Percentiles rank a stretch among this genome's conserved stretches.
phyloP scores from a whole-genome alignment of 1,284 basidiomycete genomes.

The Melanopsichium pennsylvanicum region DNA sequence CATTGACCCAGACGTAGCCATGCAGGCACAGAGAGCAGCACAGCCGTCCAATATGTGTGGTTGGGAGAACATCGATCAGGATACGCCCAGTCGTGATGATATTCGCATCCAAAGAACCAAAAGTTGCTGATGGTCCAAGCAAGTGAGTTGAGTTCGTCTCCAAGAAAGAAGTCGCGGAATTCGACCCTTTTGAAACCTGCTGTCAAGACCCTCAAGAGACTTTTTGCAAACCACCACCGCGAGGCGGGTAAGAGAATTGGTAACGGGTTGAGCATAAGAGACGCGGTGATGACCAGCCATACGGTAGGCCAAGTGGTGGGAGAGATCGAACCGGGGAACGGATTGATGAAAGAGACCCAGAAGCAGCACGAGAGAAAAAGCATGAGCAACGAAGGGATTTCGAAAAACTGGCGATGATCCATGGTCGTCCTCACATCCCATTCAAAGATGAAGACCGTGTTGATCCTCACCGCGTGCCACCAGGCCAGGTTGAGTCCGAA shows the following conservation, averaged over 20 bases:
- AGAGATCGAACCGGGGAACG: slow-evolving; percentile 55
- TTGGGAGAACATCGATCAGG: slow-evolving; percentile 52
- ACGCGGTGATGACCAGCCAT: slow-evolving; percentile 76
- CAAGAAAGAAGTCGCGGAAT: slow-evolving; percentile 65
- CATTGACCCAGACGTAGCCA: slow-evolving; percentile 83
- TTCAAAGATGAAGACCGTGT: slow-evolving; percentile 86
- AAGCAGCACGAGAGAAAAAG: slow-evolving; percentile 81
- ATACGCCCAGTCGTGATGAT: slow-evolving; percentile 66
- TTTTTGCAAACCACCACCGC: slow-evolving; percentile 80
- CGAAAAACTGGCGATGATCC: slow-evolving; percentile 81
- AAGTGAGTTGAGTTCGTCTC: slow-evolving; percentile 65
- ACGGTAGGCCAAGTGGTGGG: slow-evolving; percentile 77
- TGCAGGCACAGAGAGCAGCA: slow-evolving; percentile 74
- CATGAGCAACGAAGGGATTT: slow-evolving; percentile 82
- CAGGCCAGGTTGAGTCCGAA: slow-evolving; percentile 80
- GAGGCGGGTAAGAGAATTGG: slow-evolving; percentile 74
- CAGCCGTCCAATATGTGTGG: slow-evolving; percentile 65
- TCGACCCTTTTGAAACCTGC: slow-evolving; percentile 72
- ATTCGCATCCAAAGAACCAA: slow-evolving; percentile 76
- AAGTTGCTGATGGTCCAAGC: slow-evolving; percentile 65
- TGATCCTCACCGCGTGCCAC: slow-evolving; percentile 80
- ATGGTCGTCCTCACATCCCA: slow-evolving; percentile 76
- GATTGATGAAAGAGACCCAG: slow-evolving; percentile 79
- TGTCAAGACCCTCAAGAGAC: slow-evolving; percentile 70
- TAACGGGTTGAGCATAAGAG: slow-evolving; percentile 79